phyloP scores from a whole-genome alignment of 768 basidiomycete species.

The Gymnopilus junonius region DNA sequence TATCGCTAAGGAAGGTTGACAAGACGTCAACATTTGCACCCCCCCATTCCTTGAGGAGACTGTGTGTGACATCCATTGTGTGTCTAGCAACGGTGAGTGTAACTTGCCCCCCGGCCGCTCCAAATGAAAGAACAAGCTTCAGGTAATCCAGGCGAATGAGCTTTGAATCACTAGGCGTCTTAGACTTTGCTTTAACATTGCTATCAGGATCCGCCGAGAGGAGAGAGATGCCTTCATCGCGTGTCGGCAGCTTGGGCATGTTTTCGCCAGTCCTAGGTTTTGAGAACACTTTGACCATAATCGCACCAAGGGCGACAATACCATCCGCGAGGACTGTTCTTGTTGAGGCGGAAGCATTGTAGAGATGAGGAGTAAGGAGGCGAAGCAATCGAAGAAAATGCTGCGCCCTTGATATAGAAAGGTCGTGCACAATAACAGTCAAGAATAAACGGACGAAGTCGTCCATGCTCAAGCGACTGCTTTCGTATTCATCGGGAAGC shows the following conservation, averaged over 20 bases:
- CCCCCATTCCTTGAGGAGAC: slow-evolving; percentile 57
- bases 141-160: slow-evolving; percentile 72
- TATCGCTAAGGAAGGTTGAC: slow-evolving; percentile 57
- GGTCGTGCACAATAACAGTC: slow-evolving; percentile 80
- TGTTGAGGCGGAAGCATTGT: slow-evolving; percentile 55
- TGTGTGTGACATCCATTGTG: slow-evolving; percentile 57
- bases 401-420: slow-evolving; percentile 66
- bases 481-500: slow-evolving; percentile 65
- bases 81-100: slow-evolving; percentile 44
- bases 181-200: slow-evolving; percentile 44
- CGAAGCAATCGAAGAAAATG: slow-evolving; percentile 70
- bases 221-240: slow-evolving; percentile 32
- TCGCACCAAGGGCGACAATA: slow-evolving; percentile 64
- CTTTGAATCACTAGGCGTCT: slow-evolving; percentile 54
- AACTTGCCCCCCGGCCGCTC: slow-evolving; percentile 53
- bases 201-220: slow-evolving; percentile 36
- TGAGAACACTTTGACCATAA: slow-evolving; percentile 50
- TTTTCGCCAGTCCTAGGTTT: slow-evolving; percentile 50
- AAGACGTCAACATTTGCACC: slow-evolving; percentile 40
- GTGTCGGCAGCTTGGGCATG: slow-evolving; percentile 25
- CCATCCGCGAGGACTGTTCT: slow-evolving; percentile 67
- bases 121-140: slow-evolving; percentile 52
- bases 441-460: slow-evolving; percentile 74
- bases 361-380: slow-evolving; percentile 58
- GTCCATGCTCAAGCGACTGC: slow-evolving; percentile 58